Evolutionary conservation across 169 alveolate genomes (phyloP), one percentile per base, ranked within the genome.

Genomic region (Babesia ovata): DNA sequence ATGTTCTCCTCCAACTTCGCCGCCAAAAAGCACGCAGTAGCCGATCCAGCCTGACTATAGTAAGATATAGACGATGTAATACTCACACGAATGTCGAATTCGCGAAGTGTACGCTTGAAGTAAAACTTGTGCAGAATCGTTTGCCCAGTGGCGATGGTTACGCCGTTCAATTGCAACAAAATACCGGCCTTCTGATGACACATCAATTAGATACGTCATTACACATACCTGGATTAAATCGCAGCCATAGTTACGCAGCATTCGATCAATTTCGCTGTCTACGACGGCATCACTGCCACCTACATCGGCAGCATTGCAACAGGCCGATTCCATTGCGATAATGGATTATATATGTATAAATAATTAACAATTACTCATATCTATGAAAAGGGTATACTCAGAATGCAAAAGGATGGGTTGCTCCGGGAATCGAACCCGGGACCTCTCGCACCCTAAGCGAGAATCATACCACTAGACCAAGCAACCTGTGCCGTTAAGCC

Each of bases 401-500:
- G 50, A 16, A 13, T 10, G 36, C 36, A 21, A 81, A 48, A 54
- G 79, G 88, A 52, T 17, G 95, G 95, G 95, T 95, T 90, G 91
- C 93, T 94, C 98, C 98, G 98, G 97, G 98, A 95, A 94, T 95
- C 92, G 98, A 95, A 95, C 98, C 97, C 98, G 98, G 98, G 98
- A 94, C 98, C 98, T 95, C 98, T 94, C 96, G 97, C 96, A 95
- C 98, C 98, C 98, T 86, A 95, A 95, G 96, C 97, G 96, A 94
- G 98, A 95, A 95, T 95, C 98, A 95, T 95, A 93, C 98, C 97
- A 93, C 98, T 95, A 95, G 98, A 95, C 98, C 95, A 94, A 93
- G 95, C 92, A 73, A 75, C 90, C 90, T 16, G 48, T 46, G 52
- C 48, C 0, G 4, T 21, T 8, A 33, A 22, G 29, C 52, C 82